These are phyloP conservation scores for Eutrema yunnanense DNA, from an alignment of 345 rosid species.

Conservation along the genomic window DNA sequence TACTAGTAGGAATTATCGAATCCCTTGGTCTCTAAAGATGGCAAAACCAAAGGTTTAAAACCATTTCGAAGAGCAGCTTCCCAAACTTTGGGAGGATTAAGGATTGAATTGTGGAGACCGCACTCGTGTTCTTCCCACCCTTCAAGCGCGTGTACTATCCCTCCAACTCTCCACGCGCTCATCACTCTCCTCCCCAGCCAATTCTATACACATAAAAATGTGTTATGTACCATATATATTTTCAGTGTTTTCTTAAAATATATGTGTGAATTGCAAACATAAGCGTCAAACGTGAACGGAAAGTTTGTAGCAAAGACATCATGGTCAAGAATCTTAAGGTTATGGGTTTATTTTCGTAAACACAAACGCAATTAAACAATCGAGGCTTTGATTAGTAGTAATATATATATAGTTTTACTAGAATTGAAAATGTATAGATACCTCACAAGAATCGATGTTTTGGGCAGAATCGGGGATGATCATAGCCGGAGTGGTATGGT, in stretches of 20 bases:
- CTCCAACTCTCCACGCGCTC: conserved; percentile 67
- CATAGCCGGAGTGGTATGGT: conserved; percentile 63
- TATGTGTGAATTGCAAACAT: no score
- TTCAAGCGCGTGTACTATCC: conserved; percentile 61
- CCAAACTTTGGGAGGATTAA: conserved; percentile 39
- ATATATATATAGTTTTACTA: not conserved
- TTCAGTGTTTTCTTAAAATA: no score
- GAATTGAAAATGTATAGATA: not conserved
- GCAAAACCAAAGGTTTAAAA: conserved; percentile 38
- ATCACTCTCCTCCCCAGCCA: conserved; percentile 77
- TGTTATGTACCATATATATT: not conserved
- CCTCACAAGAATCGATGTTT: conserved; percentile 81
- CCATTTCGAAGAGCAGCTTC: conserved; percentile 54
- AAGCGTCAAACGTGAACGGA: no score
- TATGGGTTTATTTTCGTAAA: not conserved
- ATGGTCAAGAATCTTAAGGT: not conserved
- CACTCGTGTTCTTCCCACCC: conserved; percentile 61
- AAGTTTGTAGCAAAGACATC: no score
- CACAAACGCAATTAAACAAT: not conserved
- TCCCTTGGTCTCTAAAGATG: conserved; percentile 9
- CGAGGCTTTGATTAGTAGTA: not conserved
- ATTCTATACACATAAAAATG: conserved; percentile 30
- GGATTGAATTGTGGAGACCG: conserved; percentile 34
- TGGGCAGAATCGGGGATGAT: conserved; percentile 41
- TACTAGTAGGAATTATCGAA: not conserved